Conservation (phyloP, 257 asterid species). For the Ocimum tenuiflorum region DNA sequence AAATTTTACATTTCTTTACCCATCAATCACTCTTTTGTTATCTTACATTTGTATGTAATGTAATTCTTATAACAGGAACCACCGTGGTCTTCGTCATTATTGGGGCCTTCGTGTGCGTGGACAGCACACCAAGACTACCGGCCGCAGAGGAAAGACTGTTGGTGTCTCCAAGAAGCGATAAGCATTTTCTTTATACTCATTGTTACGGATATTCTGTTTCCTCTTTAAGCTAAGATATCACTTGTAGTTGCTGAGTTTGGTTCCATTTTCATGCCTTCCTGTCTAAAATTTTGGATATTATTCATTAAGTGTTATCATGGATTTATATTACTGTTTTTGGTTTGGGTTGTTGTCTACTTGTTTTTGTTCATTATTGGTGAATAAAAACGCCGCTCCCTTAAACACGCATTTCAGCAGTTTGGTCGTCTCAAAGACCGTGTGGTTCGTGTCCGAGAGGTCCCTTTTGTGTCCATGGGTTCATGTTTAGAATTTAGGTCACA, state of each 20-base stretch:
- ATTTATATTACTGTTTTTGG: too few relatives aligned
- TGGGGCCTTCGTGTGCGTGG: too few relatives aligned
- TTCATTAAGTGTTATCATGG: neutral
- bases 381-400: too few relatives aligned
- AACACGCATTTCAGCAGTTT: too few relatives aligned
- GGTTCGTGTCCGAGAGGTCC: too few relatives aligned
- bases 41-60: neutral
- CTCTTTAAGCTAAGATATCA: neutral
- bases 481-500: too few relatives aligned
- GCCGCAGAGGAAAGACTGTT: conserved; percentile 89
- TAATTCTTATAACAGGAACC: conserved; percentile 26
- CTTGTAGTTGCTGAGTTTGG: too few relatives aligned
- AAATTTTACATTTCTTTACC: neutral
- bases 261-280: neutral
- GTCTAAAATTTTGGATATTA: neutral
- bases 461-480: too few relatives aligned
- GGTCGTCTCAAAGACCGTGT: too few relatives aligned
- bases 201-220: neutral
- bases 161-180: conserved; percentile 95
- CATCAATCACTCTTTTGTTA: neutral
- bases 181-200: neutral
- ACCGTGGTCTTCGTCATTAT: conserved; percentile 90
- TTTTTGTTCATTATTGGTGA: too few relatives aligned
- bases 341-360: too few relatives aligned
- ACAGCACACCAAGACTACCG: too few relatives aligned